Conservation (phyloP, 129 eudicot genomes). For the Ambrosia trifida region DNA sequence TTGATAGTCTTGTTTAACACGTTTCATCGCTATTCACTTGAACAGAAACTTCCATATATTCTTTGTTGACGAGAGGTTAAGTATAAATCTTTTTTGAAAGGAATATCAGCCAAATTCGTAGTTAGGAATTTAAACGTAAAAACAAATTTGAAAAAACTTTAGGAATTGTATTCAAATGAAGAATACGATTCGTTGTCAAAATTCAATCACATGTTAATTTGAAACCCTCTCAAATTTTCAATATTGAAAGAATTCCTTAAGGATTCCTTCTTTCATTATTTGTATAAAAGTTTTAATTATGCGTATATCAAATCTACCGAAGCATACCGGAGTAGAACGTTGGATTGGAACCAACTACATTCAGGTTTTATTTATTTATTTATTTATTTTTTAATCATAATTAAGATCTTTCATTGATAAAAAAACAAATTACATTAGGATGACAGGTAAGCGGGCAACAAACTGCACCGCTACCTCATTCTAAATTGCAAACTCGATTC, state of each 20-base stretch:
- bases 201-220: slow-evolving; percentile 37
- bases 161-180: slow-evolving; percentile 20
- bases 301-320: neutral
- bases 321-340: too few species aligned
- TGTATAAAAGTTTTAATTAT: too few species aligned
- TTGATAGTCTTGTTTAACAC: neutral
- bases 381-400: too few species aligned
- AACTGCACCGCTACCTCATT: too few species aligned
- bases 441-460: too few species aligned
- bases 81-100: slow-evolving; percentile 21
- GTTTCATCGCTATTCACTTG: slow-evolving; percentile 21
- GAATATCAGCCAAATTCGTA: slow-evolving; percentile 19
- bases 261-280: slow-evolving; percentile 22
- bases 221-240: slow-evolving; percentile 9
- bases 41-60: slow-evolving; percentile 7
- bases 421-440: too few species aligned
- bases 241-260: slow-evolving; percentile 10
- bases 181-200: slow-evolving; percentile 33
- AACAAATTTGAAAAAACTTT: slow-evolving; percentile 7
- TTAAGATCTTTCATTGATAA: too few species aligned
- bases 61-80: slow-evolving; percentile 27
- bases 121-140: neutral
- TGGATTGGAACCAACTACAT: too few species aligned
- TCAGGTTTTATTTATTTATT: too few species aligned
- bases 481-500: too few species aligned